These are phyloP conservation scores for Isatis tinctoria DNA, from an alignment of 345 rosid species.

Conservation along the genomic window DNA sequence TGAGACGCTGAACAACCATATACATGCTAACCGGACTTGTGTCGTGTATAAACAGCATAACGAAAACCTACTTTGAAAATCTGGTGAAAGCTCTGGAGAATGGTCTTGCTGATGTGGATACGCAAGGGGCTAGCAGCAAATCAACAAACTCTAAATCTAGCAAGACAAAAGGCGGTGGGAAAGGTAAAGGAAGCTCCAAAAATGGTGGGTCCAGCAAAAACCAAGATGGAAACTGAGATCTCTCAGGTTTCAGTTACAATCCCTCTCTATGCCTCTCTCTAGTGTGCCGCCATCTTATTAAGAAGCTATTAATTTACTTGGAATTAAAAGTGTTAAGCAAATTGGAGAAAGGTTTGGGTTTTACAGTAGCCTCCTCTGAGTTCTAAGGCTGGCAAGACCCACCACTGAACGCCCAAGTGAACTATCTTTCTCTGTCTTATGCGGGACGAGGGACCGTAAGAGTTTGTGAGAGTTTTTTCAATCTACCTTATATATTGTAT, in stretches of 20 bases:
- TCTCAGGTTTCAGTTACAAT: slow-evolving; percentile 13
- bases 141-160: slow-evolving; percentile 23
- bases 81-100: slow-evolving; percentile 80
- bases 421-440: background rate
- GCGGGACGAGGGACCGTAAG: background rate
- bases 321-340: background rate
- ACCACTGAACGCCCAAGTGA: background rate
- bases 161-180: slow-evolving; percentile 20
- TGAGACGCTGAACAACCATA: background rate
- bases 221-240: slow-evolving; percentile 18
- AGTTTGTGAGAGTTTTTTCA: background rate
- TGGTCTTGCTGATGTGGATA: slow-evolving; percentile 66
- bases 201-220: slow-evolving; percentile 24
- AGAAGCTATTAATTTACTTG: background rate
- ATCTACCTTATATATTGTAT: slow-evolving; percentile 13
- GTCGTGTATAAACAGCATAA: slow-evolving; percentile 50
- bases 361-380: background rate
- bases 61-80: slow-evolving; percentile 79
- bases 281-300: background rate
- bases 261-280: background rate
- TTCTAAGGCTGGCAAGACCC: background rate
- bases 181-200: slow-evolving; percentile 31
- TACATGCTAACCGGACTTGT: slow-evolving; percentile 11
- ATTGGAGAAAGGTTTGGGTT: background rate
- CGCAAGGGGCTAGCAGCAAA: slow-evolving; percentile 27